These are phyloP conservation scores for Nicotiana otophora DNA, from an alignment of 257 asterid genomes.

Conservation along the genomic window DNA sequence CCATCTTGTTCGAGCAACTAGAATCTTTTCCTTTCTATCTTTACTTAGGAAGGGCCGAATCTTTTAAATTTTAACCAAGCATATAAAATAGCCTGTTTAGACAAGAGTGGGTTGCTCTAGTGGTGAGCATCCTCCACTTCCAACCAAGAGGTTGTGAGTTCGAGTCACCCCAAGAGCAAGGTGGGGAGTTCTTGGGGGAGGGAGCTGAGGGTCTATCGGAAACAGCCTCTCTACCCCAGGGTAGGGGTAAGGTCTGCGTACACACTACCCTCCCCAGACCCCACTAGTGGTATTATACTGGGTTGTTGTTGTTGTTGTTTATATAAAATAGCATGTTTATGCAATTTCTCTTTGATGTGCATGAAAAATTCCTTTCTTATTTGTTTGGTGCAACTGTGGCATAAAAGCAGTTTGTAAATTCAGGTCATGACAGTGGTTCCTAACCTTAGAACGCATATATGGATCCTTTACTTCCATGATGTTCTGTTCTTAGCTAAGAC, in stretches of 20 bases:
- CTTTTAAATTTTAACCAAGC: background rate
- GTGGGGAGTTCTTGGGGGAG: too few species aligned
- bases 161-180: too few species aligned
- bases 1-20: background rate
- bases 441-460: background rate
- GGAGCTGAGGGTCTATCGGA: too few species aligned
- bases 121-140: too few species aligned
- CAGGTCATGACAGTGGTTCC: background rate
- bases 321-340: background rate
- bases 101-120: too few species aligned
- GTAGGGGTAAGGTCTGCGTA: too few species aligned
- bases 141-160: too few species aligned
- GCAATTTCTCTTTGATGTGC: background rate
- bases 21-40: background rate
- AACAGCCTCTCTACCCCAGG: too few species aligned
- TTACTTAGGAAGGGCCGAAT: background rate
- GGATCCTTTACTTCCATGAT: slow-evolving; percentile 1
- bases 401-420: background rate
- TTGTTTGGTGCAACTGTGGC: background rate
- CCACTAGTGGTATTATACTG: too few species aligned
- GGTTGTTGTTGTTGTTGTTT: too few species aligned
- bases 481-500: background rate
- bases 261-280: too few species aligned
- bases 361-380: background rate
- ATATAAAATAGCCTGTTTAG: background rate